phyloP scores from a whole-genome alignment of 23 red algal species.

The Gracilariopsis chorda region DNA sequence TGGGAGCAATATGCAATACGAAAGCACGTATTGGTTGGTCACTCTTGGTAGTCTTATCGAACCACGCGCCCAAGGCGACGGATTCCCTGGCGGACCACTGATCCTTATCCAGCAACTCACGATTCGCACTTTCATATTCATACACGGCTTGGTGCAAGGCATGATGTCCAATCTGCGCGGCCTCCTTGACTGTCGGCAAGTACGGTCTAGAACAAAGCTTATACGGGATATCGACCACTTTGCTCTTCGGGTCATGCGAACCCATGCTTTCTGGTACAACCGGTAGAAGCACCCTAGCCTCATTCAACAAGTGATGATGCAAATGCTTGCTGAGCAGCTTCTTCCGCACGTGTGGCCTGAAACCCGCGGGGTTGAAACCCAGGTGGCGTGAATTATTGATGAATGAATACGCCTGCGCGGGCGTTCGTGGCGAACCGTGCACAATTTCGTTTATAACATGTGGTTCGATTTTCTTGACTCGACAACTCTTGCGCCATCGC shows the following conservation, averaged over 20 bases:
- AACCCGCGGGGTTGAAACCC: background rate
- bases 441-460: background rate
- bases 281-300: background rate
- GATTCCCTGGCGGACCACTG: background rate
- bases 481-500: constrained; percentile 3
- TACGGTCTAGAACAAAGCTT: constrained; percentile 12
- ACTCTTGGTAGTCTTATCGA: background rate
- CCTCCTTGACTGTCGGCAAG: background rate
- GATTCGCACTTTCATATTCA: background rate
- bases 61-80: background rate
- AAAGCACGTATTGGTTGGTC: constrained; percentile 6
- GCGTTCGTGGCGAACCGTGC: background rate
- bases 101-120: background rate
- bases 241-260: background rate
- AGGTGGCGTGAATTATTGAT: background rate
- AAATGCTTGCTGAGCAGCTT: background rate
- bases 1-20: background rate
- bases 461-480: background rate
- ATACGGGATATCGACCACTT: background rate
- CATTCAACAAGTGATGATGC: background rate
- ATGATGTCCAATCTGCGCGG: background rate
- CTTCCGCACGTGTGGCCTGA: background rate
- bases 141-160: background rate
- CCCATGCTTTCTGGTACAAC: background rate
- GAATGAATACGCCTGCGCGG: background rate